These are phyloP conservation scores for Thraustotheca clavata DNA, from an alignment of 352 stramenopile species.

Conservation along the genomic window DNA sequence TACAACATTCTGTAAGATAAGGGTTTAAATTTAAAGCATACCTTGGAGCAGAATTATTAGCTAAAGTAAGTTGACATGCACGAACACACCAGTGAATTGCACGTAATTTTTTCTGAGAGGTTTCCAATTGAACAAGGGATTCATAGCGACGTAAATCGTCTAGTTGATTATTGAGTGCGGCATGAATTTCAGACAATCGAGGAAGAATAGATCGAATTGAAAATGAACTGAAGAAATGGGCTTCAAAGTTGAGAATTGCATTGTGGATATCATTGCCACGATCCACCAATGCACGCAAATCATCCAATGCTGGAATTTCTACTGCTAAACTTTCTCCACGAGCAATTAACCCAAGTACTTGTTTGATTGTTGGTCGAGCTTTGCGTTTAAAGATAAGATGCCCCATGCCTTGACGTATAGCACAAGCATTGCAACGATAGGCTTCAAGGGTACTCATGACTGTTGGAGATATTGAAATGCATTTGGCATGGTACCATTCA, in stretches of 20 bases:
- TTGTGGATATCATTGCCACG: constrained; percentile 15
- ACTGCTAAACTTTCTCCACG: constrained; percentile 51
- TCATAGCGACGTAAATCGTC: constrained; percentile 17
- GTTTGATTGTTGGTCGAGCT: constrained; percentile 36
- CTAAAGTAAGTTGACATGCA: constrained; percentile 55
- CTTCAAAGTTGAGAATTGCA: constrained; percentile 4
- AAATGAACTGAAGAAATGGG: not conserved
- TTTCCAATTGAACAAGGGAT: constrained; percentile 38
- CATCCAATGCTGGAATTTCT: constrained; percentile 43
- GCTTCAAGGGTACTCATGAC: constrained; percentile 57
- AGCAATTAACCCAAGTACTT: constrained; percentile 43
- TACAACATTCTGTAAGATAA: not conserved
- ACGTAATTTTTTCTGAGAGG: constrained; percentile 37
- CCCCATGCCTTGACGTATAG: constrained; percentile 53
- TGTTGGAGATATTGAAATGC: constrained; percentile 48
- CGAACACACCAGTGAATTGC: constrained; percentile 73
- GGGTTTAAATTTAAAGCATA: not conserved
- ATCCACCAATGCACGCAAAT: constrained; percentile 25
- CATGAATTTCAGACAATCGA: not conserved
- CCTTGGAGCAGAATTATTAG: constrained; percentile 34
- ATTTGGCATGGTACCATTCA: constrained; percentile 75
- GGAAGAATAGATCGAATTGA: constrained; percentile 1
- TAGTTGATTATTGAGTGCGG: constrained; percentile 19
- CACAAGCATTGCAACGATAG: constrained; percentile 62
- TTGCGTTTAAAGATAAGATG: constrained; percentile 55